Evolutionary conservation across 306 rosid genomes (phyloP), one percentile per base, ranked within the genome.

Genomic region (Fagus sylvatica): DNA sequence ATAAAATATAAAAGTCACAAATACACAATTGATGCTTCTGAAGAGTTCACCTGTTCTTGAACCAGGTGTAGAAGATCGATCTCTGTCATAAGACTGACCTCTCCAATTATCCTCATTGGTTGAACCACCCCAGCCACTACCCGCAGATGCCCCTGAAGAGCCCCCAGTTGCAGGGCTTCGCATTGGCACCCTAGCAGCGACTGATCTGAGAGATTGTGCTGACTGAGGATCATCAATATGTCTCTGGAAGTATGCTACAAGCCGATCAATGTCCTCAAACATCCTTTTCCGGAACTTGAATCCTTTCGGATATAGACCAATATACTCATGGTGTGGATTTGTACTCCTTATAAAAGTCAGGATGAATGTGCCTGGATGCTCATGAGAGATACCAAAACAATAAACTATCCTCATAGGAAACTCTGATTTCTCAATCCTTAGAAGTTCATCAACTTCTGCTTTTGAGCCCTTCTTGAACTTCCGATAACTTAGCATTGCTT

Each of bases 121-220:
- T 57, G 97, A 88, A 79, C 93, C 91, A 60, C 97, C 95, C 96
- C 97, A 92, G 54, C 93, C 89, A 77, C 97, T 84, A 75, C 93
- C 98, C 11, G 17, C 90, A 30, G 97, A 89, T 76, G 87, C 87
- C 74, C 92, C 97, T 1, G 97, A 90, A 53, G 98, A 92, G 79
- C 95, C 97, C 73, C 97, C 98, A 73, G 91, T 69, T n/a, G 98
- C 96, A 71, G 98, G 99, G 82, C 99, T 95, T 74, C 99, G 88
- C 93, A 95, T 95, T 11, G 98, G 99, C 42, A 95, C 99, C 97
- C 91, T 91, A 17, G 99, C 99, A 85, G 99, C 98, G 36, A 95
- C 91, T 22, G 99, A 95, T 86, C 99, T 93, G 56, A 95, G 90
- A 61, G 99, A 95, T 37, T 91, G 99, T 13, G 93, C 88, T 0